Conservation (phyloP, 495 filamentous ascomycete species). For the Aspergillus mulundensis region DNA sequence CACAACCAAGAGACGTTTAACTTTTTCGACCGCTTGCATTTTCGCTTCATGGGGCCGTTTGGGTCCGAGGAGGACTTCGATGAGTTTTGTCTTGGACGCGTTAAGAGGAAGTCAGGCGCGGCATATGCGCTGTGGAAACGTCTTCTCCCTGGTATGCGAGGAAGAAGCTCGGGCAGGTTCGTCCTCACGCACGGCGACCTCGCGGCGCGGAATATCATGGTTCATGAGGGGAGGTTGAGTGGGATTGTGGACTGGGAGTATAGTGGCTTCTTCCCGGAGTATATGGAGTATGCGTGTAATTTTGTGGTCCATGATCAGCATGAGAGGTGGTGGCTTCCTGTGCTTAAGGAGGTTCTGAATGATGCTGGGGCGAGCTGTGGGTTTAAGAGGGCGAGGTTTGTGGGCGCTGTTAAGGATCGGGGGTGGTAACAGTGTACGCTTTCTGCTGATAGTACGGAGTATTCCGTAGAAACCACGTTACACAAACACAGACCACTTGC, state of each 20-base stretch:
- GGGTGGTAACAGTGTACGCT: too few species aligned
- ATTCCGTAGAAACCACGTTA: too few species aligned
- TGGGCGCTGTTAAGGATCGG: too few species aligned
- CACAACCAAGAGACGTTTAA: too few species aligned
- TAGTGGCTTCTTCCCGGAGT: conserved; percentile 17
- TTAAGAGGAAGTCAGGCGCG: neutral
- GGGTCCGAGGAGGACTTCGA: neutral
- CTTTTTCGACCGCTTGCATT: neutral
- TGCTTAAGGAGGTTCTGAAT: conserved; percentile 9
- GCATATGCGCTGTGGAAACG: conserved; percentile 1
- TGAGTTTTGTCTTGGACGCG: neutral
- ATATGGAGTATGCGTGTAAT: conserved; percentile 13
- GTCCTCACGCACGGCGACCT: conserved; percentile 57
- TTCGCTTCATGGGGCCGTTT: neutral
- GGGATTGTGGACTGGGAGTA: conserved; percentile 57
- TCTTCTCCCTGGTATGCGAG: conserved; percentile 3
- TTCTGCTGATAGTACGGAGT: too few species aligned
- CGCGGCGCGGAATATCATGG: conserved; percentile 50
- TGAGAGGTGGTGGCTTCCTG: conserved; percentile 15
- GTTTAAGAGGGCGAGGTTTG: too few species aligned
- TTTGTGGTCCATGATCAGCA: conserved; percentile 7
- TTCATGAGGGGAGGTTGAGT: conserved; percentile 33
- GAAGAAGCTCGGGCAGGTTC: neutral
- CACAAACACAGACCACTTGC: too few species aligned
- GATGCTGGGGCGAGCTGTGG: too few species aligned